These are phyloP conservation scores for Sechiopsis laciniata DNA, from an alignment of 306 rosid genomes.

Conservation along the genomic window DNA sequence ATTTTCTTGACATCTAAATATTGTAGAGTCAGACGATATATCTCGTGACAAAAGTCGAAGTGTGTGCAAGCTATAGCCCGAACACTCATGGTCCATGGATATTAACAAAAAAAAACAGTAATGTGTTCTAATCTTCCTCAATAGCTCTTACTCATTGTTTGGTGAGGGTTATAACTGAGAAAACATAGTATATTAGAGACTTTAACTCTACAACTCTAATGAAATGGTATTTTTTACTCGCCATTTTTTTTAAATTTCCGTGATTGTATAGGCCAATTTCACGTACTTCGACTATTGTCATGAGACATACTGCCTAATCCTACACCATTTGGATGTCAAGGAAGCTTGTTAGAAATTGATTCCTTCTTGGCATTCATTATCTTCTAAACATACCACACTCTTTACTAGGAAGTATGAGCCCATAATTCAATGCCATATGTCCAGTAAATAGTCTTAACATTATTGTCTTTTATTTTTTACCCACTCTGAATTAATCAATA, in stretches of 20 bases:
- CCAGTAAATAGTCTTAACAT: background rate
- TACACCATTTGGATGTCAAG: too few species aligned
- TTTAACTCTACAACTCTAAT: background rate
- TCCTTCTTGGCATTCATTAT: background rate
- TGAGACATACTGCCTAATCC: too few species aligned
- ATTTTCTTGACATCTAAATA: too few species aligned
- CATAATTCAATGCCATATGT: background rate
- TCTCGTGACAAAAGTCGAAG: too few species aligned
- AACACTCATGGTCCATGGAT: too few species aligned
- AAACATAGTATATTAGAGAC: background rate
- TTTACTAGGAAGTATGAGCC: background rate
- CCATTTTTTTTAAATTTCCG: too few species aligned
- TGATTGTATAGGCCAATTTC: too few species aligned
- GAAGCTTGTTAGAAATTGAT: too few species aligned
- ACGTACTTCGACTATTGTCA: too few species aligned
- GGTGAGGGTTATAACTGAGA: background rate
- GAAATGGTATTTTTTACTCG: background rate
- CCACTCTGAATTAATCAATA: background rate
- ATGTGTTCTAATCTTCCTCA: background rate
- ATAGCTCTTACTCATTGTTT: background rate
- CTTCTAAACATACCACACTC: background rate
- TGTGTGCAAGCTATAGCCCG: too few species aligned
- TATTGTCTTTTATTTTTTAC: background rate
- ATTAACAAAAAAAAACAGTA: too few species aligned
- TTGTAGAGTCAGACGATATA: too few species aligned